Percentiles rank a stretch among this genome's conserved stretches.
phyloP scores from a whole-genome alignment of 371 early-diverging fungal genomes.

The Phascolomyces articulosus region DNA sequence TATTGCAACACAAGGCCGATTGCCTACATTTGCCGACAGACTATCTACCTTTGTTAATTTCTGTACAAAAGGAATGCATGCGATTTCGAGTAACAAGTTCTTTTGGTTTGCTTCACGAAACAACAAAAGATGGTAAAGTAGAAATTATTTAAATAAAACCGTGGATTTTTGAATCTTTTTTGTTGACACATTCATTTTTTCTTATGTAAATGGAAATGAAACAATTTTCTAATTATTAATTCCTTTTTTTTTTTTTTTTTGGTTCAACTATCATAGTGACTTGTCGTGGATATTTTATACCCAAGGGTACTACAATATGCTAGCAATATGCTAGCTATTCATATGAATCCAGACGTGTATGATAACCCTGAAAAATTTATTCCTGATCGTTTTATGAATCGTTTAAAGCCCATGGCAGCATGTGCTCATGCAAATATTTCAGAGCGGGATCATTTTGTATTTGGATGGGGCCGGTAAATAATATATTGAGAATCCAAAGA shows the following conservation, averaged over 20 bases:
- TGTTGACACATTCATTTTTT: no score
- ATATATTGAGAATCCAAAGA: neutral
- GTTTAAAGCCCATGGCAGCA: neutral
- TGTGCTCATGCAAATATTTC: conserved; percentile 3
- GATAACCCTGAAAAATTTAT: conserved; percentile 12
- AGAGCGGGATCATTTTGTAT: conserved; percentile 15
- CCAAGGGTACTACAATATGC: conserved; percentile 12
- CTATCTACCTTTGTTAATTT: conserved; percentile 13
- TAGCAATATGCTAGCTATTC: conserved; percentile 11
- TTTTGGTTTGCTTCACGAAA: conserved; percentile 15
- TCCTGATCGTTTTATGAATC: conserved; percentile 21
- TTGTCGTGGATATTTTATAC: conserved; percentile 15
- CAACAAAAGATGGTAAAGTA: conserved; percentile 12
- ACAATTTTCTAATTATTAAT: no score
- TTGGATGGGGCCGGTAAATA: conserved; percentile 16
- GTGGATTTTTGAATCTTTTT: no score
- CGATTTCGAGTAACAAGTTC: conserved; percentile 10
- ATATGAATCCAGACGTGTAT: conserved; percentile 11
- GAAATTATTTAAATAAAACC: no score
- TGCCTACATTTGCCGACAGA: conserved; percentile 22
- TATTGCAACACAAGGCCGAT: conserved; percentile 2
- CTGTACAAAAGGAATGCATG: conserved; percentile 23
- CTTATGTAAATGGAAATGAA: no score
- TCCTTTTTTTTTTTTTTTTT: no score
- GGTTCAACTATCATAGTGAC: neutral